These are phyloP conservation scores for Quercus lobata DNA, from an alignment of 331 rosid genomes.

Conservation along the genomic window DNA sequence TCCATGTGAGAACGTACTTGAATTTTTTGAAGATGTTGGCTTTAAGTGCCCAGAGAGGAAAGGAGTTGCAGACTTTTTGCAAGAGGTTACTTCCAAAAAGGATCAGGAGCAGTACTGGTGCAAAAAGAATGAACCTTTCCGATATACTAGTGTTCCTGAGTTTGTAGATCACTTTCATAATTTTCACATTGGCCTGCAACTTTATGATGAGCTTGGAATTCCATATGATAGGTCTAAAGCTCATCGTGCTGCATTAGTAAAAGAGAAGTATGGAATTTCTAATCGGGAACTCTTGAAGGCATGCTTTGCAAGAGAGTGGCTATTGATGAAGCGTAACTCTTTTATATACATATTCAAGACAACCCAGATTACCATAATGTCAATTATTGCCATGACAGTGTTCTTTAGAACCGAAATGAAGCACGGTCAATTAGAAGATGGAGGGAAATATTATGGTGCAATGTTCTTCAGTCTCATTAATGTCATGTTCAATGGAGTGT, in stretches of 20 bases:
- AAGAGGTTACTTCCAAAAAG: slow-evolving; percentile 56
- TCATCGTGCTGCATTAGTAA: slow-evolving; percentile 52
- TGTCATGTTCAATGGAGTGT: slow-evolving; percentile 63
- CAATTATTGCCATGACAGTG: slow-evolving; percentile 49
- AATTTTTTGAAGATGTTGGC: slow-evolving; percentile 43
- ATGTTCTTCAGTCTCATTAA: slow-evolving; percentile 45
- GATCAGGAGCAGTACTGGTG: slow-evolving; percentile 64
- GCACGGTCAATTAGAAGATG: slow-evolving; percentile 42
- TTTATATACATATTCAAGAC: slow-evolving; percentile 54
- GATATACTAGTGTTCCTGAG: slow-evolving; percentile 28
- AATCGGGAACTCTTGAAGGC: slow-evolving; percentile 51
- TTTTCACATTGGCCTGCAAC: slow-evolving; percentile 32
- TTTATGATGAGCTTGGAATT: slow-evolving; percentile 30
- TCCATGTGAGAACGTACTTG: slow-evolving; percentile 38
- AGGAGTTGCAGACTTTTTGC: slow-evolving; percentile 59
- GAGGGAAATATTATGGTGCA: slow-evolving; percentile 45
- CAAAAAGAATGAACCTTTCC: slow-evolving; percentile 31
- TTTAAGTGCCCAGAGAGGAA: slow-evolving; percentile 66
- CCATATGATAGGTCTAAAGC: slow-evolving; percentile 41
- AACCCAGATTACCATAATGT: slow-evolving; percentile 45
- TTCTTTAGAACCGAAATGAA: slow-evolving; percentile 50
- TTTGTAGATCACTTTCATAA: slow-evolving; percentile 34
- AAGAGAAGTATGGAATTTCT: slow-evolving; percentile 49
- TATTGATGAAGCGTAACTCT: slow-evolving; percentile 47
- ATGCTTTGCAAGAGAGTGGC: slow-evolving; percentile 64